A percentile compares a stretch with the other conserved stretches of the same genome.
phyloP scores from a whole-genome alignment of 805 yeast species.

The Ogataea trehaloabstinens region DNA sequence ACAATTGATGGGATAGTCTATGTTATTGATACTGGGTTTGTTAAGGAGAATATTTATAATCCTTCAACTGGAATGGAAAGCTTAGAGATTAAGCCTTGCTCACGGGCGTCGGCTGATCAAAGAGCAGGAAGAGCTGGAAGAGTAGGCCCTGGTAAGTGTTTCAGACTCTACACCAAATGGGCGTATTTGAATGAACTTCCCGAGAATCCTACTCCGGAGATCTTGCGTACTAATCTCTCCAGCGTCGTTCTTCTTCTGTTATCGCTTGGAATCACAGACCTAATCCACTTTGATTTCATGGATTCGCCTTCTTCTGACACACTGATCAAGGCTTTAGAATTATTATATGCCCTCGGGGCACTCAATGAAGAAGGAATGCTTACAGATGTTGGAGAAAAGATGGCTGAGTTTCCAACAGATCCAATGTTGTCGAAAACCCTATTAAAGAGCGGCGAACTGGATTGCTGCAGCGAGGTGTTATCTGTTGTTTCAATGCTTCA shows the following conservation, averaged over 20 bases:
- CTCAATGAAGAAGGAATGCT: conserved; percentile 74
- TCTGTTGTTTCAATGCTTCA: conserved; percentile 82
- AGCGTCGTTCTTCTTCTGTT: conserved; percentile 72
- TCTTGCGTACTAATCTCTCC: conserved; percentile 78
- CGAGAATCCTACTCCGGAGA: conserved; percentile 84
- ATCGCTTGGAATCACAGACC: conserved; percentile 81
- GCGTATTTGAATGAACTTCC: conserved; percentile 77
- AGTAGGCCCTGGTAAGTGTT: conserved; percentile 95
- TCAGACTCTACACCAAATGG: conserved; percentile 81
- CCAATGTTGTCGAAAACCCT: conserved; percentile 84
- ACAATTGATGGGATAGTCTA: conserved; percentile 95
- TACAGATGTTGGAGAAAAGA: conserved; percentile 73
- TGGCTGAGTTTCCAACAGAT: conserved; percentile 92
- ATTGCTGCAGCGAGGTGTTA: conserved; percentile 66
- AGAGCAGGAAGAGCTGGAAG: conserved; percentile 98
- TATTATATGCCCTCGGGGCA: conserved; percentile 85
- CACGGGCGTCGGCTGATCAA: conserved; percentile 94
- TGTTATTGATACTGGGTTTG: conserved; percentile 94
- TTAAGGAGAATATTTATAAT: conserved; percentile 86
- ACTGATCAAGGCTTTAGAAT: conserved; percentile 71
- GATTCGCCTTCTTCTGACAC: conserved; percentile 82
- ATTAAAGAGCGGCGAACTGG: conserved; percentile 55
- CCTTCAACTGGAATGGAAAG: conserved; percentile 88
- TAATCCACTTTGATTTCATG: conserved; percentile 82
- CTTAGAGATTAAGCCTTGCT: conserved; percentile 80